Evolutionary conservation across 257 asterid species (phyloP), one percentile per base, ranked within the genome.

Genomic region (Solanum virginianum): DNA sequence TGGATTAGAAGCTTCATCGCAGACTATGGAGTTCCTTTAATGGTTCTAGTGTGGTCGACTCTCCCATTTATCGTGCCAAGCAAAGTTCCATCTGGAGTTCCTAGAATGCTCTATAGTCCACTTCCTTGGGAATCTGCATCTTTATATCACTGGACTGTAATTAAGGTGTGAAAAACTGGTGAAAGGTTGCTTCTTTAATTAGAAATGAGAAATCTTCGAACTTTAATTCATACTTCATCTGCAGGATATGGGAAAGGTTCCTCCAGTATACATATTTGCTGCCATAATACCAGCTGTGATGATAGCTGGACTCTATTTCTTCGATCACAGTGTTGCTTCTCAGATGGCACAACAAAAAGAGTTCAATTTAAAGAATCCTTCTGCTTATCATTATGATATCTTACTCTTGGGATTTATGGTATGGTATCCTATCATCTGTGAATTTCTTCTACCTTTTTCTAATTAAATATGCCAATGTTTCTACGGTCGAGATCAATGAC

Each of bases 271-370:
- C 62, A 85, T 93, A n/a, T 88, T 89, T 60, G 91, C 92, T 3
- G 94, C 94, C 39, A 13, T 89, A 1, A 36, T 93, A 10, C 96
- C 94, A 5, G 94, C 93, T 7, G 43, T 91, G 87, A 91, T 93
- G 96, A 81, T 93, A 39, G 93, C 94, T 0, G 91, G 91, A 13
- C 91, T 93, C 1, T 93, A 93, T 43, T 93, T 93, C 74, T 93
- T 93, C 84, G 96, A 93, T 85, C 94, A 93, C n/a, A 88, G 93
- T 32, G 96, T 93, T 12, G 94, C 93, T 22, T 88, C 92, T 0
- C 94, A 93, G 14, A 2, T 93, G 83, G 96, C 94, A 8, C 94
- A 93, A 66, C 96, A 91, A 68, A 90, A 89, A 82, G 96, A 93
- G 53, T 93, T 91, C 75, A 93, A 93, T 81, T 89, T 93, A 85